Evolutionary conservation across 805 yeast species (phyloP), one percentile per base, ranked within the genome.

Genomic region (Metschnikowia vanudenii): DNA sequence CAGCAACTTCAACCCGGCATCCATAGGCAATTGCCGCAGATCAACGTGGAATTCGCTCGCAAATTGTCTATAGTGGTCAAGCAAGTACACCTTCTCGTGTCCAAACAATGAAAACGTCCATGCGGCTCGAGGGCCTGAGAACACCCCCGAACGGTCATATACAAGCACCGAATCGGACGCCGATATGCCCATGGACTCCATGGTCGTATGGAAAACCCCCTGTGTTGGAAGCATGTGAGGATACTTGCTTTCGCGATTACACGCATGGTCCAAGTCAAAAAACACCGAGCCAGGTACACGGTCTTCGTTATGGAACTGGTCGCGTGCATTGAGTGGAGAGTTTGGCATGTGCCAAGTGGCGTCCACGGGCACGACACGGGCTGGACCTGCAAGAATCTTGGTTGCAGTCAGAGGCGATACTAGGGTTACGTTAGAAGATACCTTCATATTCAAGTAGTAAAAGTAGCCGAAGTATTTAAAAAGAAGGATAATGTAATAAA

Each of bases 291-390:
- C 24, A 4, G 46, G 38, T 31, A 87, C 67, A 50, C 97, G 77
- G 43, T 76, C 81, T 19, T 71, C 62, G 36, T 68, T 65, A 14
- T 58, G 51, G 59, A 75, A 84, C 61, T 89, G 88, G 17, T 75
- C 71, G 32, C 63, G 65, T 0, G 85, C 91, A 52, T 79, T 73
- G 37, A 78, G 73, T 10, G 84, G 82, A 33, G 68, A 71, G 58
- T 82, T 84, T 39, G 98, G 97, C 80, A 92, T 76, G 64, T 82
- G 89, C 97, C 98, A 94, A 0, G 97, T 83, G 4, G 95, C 81
- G 64, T 92, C 99, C 17, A 92, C 70, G 0, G 96, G 84, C 10
- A 85, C 60, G 11, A 68, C 66, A 2, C 48, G 41, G 4, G 51
- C 42, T 1, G 54, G 45, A 30, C 54, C 44, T 12, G 51, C 40